Evolutionary conservation across 805 yeast species (phyloP).

Genomic region (Tetrapisispora iriomotensis): DNA sequence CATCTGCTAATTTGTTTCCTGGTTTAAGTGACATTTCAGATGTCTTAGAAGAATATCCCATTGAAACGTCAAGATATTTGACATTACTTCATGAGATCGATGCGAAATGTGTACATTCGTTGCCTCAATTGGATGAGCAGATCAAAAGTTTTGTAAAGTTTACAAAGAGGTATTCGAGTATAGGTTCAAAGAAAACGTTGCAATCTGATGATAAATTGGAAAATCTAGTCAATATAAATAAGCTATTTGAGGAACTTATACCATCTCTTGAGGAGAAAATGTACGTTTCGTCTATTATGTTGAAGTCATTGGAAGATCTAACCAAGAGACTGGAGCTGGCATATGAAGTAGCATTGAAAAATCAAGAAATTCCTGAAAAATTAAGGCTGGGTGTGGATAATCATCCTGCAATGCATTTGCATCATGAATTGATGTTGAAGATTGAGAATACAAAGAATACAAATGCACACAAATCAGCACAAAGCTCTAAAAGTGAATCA

Average conservation of each 20-base stretch:
- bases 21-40: conserved; percentile 89
- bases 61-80: conserved; percentile 71
- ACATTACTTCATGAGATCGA: conserved; percentile 88
- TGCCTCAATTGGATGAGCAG: conserved; percentile 50
- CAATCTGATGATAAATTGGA: conserved; percentile 15
- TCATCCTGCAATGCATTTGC: conserved; percentile 75
- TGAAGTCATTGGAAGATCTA: conserved; percentile 63
- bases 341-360: conserved; percentile 58
- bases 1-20: conserved; percentile 50
- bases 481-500: conserved; percentile 70
- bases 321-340: conserved; percentile 69
- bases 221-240: conserved; percentile 30
- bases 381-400: conserved; percentile 69
- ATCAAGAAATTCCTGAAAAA: conserved; percentile 68
- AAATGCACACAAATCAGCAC: conserved; percentile 41
- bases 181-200: background rate
- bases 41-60: conserved; percentile 82
- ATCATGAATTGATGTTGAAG: conserved; percentile 29
- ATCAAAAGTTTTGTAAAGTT: conserved; percentile 18
- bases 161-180: background rate
- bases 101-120: conserved; percentile 75
- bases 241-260: conserved; percentile 52
- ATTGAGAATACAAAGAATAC: conserved; percentile 11
- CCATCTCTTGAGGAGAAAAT: conserved; percentile 94
- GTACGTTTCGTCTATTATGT: conserved; percentile 91